Evolutionary conservation across 2,329 filamentous ascomycete genomes (phyloP).

Genomic region (Sphaerulina musiva): DNA sequence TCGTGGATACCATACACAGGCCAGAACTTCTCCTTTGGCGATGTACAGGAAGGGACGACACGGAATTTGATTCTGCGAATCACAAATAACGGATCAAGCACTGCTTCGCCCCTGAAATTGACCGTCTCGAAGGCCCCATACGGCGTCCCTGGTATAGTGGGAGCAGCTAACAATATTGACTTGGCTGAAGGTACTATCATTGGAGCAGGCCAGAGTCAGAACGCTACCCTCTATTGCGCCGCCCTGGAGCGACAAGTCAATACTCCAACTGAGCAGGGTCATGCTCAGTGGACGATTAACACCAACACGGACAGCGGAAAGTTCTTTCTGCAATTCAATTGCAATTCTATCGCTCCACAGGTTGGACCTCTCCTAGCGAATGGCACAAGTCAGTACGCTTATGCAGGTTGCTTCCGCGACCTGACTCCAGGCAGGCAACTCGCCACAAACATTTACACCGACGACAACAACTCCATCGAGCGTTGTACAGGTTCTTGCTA

Average conservation of each 20-base stretch:
- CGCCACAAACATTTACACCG: slow-evolving; percentile 25
- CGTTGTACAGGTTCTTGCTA: slow-evolving; percentile 30
- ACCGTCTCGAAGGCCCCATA: slow-evolving; percentile 10
- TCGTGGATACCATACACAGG: slow-evolving; percentile 5
- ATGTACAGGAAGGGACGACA: slow-evolving; percentile 3
- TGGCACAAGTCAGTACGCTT: slow-evolving; percentile 3
- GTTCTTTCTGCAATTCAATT: slow-evolving; percentile 26
- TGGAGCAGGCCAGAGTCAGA: slow-evolving; percentile 2
- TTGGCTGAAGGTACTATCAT: slow-evolving; percentile 10
- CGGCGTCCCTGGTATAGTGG: slow-evolving; percentile 7
- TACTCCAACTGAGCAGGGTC: not conserved
- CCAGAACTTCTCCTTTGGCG: slow-evolving; percentile 9
- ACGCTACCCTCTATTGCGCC: slow-evolving; percentile 10
- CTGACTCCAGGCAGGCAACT: slow-evolving; percentile 21
- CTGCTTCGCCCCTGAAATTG: slow-evolving; percentile 8
- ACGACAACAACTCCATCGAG: slow-evolving; percentile 30
- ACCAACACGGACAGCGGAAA: slow-evolving; percentile 32
- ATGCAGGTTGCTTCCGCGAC: slow-evolving; percentile 34
- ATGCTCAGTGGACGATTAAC: slow-evolving; percentile 16
- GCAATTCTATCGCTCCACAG: slow-evolving; percentile 3
- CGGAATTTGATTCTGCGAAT: slow-evolving; percentile 5
- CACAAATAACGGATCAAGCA: slow-evolving; percentile 9
- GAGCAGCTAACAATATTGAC: slow-evolving; percentile 8
- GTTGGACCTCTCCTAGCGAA: slow-evolving; percentile 6
- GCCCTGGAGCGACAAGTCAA: slow-evolving; percentile 5